These are phyloP conservation scores for Mycosphaerella sp. DNA, from an alignment of 2,329 filamentous ascomycete genomes.

Conservation along the genomic window DNA sequence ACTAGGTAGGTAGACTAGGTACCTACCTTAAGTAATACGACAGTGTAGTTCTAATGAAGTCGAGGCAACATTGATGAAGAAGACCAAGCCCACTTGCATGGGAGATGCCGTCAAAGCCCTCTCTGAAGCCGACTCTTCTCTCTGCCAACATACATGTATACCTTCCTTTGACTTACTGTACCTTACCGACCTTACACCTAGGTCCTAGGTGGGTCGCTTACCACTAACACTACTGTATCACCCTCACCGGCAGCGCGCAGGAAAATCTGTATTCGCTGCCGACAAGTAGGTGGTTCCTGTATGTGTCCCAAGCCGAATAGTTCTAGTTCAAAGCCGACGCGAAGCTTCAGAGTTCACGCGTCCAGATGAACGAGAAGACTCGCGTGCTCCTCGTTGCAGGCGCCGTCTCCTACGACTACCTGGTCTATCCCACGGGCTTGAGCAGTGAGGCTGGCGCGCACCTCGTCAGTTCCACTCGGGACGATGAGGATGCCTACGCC, in stretches of 20 bases:
- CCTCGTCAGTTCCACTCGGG: not conserved
- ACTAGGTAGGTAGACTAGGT: too few species aligned
- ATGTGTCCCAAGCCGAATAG: too few species aligned
- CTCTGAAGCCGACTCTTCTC: not conserved
- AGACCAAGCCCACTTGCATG: constrained; percentile 2
- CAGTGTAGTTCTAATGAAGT: not conserved
- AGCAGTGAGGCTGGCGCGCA: not conserved
- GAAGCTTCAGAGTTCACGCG: constrained; percentile 13
- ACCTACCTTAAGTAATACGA: too few species aligned
- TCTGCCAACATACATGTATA: not conserved
- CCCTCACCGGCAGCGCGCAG: too few species aligned
- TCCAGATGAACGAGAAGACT: constrained; percentile 18
- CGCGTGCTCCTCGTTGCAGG: constrained; percentile 31
- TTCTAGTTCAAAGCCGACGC: too few species aligned
- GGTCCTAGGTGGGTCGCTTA: too few species aligned
- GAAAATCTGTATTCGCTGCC: too few species aligned
- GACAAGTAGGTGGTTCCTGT: too few species aligned
- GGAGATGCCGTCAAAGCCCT: constrained; percentile 3
- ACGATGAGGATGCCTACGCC: constrained; percentile 15
- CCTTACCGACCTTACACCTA: too few species aligned
- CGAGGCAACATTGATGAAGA: not conserved
- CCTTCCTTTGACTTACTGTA: too few species aligned
- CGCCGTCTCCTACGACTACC: constrained; percentile 32
- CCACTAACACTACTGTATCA: too few species aligned
- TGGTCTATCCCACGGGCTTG: constrained; percentile 29